phyloP scores from a whole-genome alignment of 352 stramenopile species.

The Globisporangium cylindrosporum region DNA sequence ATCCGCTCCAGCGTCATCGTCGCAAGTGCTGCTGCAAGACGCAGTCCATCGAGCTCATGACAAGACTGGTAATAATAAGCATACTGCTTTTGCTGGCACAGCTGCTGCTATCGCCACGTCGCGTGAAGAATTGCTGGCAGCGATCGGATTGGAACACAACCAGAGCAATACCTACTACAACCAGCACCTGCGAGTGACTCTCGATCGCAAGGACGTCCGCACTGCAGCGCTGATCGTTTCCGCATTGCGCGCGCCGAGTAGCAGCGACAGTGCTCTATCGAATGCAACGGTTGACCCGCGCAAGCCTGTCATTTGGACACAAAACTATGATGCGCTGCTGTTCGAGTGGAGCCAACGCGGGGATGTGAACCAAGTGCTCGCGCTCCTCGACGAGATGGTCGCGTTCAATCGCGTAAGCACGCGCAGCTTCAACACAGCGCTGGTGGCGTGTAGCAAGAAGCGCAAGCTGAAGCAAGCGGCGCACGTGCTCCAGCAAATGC shows the following conservation, averaged over 20 bases:
- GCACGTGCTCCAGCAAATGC: slow-evolving; percentile 48
- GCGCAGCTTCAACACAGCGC: slow-evolving; percentile 65
- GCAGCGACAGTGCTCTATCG: slow-evolving; percentile 15
- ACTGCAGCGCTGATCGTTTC: slow-evolving; percentile 26
- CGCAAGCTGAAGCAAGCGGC: slow-evolving; percentile 35
- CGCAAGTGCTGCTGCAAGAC: slow-evolving; percentile 5
- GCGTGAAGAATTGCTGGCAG: slow-evolving; percentile 6
- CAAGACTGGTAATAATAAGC: background rate
- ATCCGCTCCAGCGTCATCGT: background rate
- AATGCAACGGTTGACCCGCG: slow-evolving; percentile 11
- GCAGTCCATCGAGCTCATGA: background rate
- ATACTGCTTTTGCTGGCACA: background rate
- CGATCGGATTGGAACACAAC: slow-evolving; percentile 10
- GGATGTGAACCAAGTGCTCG: slow-evolving; percentile 40
- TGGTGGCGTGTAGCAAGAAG: slow-evolving; percentile 58
- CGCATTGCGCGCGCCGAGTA: background rate
- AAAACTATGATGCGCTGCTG: slow-evolving; percentile 61
- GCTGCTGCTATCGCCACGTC: background rate
- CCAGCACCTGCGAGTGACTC: slow-evolving; percentile 26
- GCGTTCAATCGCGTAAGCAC: slow-evolving; percentile 30
- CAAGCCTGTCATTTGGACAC: slow-evolving; percentile 29
- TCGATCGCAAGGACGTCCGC: slow-evolving; percentile 30
- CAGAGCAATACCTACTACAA: slow-evolving; percentile 51
- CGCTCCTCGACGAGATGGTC: slow-evolving; percentile 53
- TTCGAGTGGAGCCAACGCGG: slow-evolving; percentile 41